phyloP scores from a whole-genome alignment of 2,329 filamentous ascomycete genomes.

The Xylariomycetidae sp. region DNA sequence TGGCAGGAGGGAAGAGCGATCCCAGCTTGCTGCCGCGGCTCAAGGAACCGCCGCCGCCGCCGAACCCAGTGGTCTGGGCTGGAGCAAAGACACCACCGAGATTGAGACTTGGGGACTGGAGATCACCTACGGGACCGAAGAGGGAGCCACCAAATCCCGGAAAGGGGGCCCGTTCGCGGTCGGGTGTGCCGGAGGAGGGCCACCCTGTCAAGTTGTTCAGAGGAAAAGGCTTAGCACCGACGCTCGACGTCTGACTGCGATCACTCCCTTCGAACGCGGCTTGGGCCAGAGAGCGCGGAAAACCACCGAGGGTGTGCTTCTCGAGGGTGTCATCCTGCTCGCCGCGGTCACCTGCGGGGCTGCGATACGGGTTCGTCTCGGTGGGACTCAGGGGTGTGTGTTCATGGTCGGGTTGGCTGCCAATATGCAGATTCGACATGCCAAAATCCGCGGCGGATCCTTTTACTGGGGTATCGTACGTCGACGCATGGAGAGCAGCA shows the following conservation, averaged over 20 bases:
- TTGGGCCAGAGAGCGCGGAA: constrained; percentile 38
- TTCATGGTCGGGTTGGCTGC: constrained; percentile 51
- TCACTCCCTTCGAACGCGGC: constrained; percentile 68
- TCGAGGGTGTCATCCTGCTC: constrained; percentile 56
- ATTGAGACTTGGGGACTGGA: constrained; percentile 70
- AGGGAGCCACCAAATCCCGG: constrained; percentile 72
- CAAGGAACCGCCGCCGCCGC: constrained; percentile 58
- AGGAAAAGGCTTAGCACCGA: constrained; percentile 70
- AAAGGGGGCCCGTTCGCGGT: constrained; percentile 54
- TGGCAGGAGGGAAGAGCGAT: constrained; percentile 79
- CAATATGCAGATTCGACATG: constrained; percentile 56
- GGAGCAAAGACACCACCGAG: constrained; percentile 67
- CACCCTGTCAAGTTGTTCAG: constrained; percentile 61
- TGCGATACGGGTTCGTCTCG: constrained; percentile 94
- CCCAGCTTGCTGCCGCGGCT: constrained; percentile 78
- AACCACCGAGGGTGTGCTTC: constrained; percentile 38
- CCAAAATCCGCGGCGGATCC: constrained; percentile 55
- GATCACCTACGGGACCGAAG: constrained; percentile 71
- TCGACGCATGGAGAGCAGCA: constrained; percentile 30
- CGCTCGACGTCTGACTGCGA: constrained; percentile 88
- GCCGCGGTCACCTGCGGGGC: constrained; percentile 70
- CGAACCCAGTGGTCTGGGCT: constrained; percentile 47
- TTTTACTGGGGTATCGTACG: constrained; percentile 52
- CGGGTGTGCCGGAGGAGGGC: constrained; percentile 63
- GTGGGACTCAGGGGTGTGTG: constrained; percentile 82